A percentile compares a stretch with the other conserved stretches of the same genome.
Evolutionary conservation across 75 land plant genomes (phyloP).

Genomic region (Pinus albicaulis): DNA sequence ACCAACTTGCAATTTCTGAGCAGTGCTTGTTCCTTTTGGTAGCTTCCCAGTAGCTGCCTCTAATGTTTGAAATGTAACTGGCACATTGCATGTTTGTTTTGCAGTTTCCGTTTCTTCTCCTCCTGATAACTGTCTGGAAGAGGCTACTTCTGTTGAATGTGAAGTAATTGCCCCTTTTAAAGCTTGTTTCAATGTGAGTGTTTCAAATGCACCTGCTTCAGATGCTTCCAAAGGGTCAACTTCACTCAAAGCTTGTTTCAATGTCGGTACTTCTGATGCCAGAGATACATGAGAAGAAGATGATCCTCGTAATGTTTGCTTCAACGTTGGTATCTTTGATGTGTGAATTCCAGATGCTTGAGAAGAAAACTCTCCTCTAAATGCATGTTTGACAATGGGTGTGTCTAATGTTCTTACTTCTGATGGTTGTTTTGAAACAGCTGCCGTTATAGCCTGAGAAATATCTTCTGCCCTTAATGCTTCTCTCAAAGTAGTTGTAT

Average conservation of each 20-base stretch:
- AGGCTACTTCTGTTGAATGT: slow-evolving; percentile 1
- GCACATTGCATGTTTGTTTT: background rate
- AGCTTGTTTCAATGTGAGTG: slow-evolving; percentile 7
- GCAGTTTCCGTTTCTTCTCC: background rate
- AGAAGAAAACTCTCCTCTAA: slow-evolving; percentile 4
- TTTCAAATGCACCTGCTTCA: slow-evolving; percentile 1
- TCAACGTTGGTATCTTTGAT: background rate
- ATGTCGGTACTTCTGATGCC: slow-evolving; percentile 3
- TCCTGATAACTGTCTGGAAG: slow-evolving; percentile 1
- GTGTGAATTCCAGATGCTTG: slow-evolving; percentile 6
- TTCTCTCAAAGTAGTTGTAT: background rate
- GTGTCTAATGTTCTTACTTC: background rate
- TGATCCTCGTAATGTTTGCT: background rate
- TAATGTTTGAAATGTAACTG: background rate
- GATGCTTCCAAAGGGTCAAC: background rate
- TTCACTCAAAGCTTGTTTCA: slow-evolving; percentile 8
- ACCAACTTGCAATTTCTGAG: background rate
- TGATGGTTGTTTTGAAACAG: background rate
- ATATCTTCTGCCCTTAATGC: background rate
- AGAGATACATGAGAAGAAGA: background rate
- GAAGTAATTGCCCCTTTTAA: background rate
- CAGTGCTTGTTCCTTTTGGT: background rate
- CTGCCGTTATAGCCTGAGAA: background rate
- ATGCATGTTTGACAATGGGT: background rate
- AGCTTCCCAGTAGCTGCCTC: background rate